A percentile compares a stretch with the other conserved stretches of the same genome.
These are phyloP conservation scores for Candida xyloterini DNA, from an alignment of 805 yeast genomes.

Conservation along the genomic window DNA sequence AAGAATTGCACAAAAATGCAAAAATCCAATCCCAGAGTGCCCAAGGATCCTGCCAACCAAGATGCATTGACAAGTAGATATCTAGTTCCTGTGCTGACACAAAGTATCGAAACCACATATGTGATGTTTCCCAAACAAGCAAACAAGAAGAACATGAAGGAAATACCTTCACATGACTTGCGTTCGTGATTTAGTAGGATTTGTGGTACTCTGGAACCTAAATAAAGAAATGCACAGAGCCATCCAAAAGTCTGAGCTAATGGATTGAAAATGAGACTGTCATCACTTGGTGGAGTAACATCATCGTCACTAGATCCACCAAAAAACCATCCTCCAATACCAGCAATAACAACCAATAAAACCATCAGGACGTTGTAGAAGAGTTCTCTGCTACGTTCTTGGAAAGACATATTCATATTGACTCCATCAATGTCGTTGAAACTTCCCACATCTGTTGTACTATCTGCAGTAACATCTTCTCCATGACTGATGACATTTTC, in stretches of 20 bases:
- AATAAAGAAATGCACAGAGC: slow-evolving; percentile 68
- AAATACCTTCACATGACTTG: slow-evolving; percentile 92
- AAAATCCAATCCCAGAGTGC: slow-evolving; percentile 81
- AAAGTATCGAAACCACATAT: slow-evolving; percentile 80
- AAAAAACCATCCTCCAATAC: slow-evolving; percentile 84
- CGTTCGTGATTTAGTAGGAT: slow-evolving; percentile 79
- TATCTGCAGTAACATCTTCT: slow-evolving; percentile 17
- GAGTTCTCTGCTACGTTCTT: slow-evolving; percentile 24
- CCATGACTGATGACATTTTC: slow-evolving; percentile 56
- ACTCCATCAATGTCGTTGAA: slow-evolving; percentile 34
- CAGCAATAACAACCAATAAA: slow-evolving; percentile 65
- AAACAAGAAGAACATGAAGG: slow-evolving; percentile 88
- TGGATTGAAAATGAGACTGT: slow-evolving; percentile 59
- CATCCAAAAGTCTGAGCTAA: slow-evolving; percentile 87
- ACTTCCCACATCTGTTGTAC: slow-evolving; percentile 24
- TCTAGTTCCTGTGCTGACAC: slow-evolving; percentile 64
- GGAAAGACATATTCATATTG: slow-evolving; percentile 14
- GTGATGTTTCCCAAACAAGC: slow-evolving; percentile 94
- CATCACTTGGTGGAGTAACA: slow-evolving; percentile 33
- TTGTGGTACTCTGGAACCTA: slow-evolving; percentile 93
- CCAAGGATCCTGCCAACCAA: slow-evolving; percentile 90
- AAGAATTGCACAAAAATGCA: slow-evolving; percentile 84
- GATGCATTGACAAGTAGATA: slow-evolving; percentile 80
- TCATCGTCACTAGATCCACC: slow-evolving; percentile 36
- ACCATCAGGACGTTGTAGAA: slow-evolving; percentile 51